Base-by-base conservation (phyloP, 257 asterid species). In the Vinca minor region DNA sequence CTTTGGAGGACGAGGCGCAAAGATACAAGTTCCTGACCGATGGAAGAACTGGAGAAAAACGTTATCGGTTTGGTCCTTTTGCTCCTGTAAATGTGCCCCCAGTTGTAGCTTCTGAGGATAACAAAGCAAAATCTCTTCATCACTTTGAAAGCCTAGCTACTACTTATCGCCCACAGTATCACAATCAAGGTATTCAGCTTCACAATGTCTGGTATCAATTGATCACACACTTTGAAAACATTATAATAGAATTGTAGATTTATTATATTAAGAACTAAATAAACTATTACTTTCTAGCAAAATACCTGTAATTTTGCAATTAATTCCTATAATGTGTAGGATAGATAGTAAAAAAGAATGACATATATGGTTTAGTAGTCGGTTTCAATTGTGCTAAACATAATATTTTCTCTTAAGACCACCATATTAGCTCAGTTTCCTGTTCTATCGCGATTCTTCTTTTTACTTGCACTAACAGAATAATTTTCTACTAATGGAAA, bases 21-120 rank as follows among this genome's bases (percentile, higher is more conserved):
- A 71, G 48, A 57, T 57, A 72, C 32, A 71, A 69, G 44, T 54
- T 46, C 21, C 74, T 47, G 38, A 50, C 41, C 11, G 74, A 67
- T 59, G 41, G 77, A 64, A 74, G 70, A 76, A 36, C 67, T 23
- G 69, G 70, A 59, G 67, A 28, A 28, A 83, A 74, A 76, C 77
- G 83, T 69, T 85, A 81, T 67, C 87, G 84, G 61, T 93, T 85
- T 73, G 99, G 97, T 74, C 99, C 99, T 47, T 93, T 93, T 82
- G 95, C 99, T 26, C 99, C 98, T 62, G 82, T 78, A 53, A 84
- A 66, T 67, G 72, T 70, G 56, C 74, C 89, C 32, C 75, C 78
- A 57, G 82, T n/a, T 44, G 90, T 64, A 69, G 82, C 23, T 64
- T 73, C 83, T 64, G 78, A 79, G 9, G 82, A 79, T 28, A 78